Base-by-base conservation (phyloP, 176 grass and related monocot genomes). In the Echinochloa phyllopogon region DNA sequence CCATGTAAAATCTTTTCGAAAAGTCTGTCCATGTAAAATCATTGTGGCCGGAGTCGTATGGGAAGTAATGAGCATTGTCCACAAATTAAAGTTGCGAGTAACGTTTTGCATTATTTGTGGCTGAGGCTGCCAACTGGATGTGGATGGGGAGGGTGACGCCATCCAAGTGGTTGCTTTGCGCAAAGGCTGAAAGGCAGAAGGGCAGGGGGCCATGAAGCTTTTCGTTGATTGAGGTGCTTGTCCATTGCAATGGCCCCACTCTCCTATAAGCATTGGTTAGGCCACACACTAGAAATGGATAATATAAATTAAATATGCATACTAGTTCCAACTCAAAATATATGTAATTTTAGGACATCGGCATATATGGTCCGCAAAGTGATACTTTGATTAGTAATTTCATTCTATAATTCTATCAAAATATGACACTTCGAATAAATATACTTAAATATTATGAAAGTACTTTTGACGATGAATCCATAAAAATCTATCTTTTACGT, bases 141-240 rank as follows among this genome's bases (percentile, higher is more conserved):
- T 86, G 83, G 77, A 77, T 86, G 72, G 56, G 38, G 21, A 76
- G 25, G 72, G 59, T 90, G 88, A 86, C 79, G 74, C 79, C 74
- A 90, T 72, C 72, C 88, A 83, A 82, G 69, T 85, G 45, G 57
- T 82, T 37, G 25, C 72, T 86, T 86, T 66, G 57, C 72, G 47
- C 72, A 72, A 90, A 86, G 29, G 72, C 40, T 44, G 40, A 44
- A 70, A 70, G 57, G 56, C 12, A 24, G 52, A 13, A 74, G 38
- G 5, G 29, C 65, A 48, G 37, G 76, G 86, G 82, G 63, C 10
- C 39, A 72, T 44, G 64, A 86, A 65, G 78, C 78, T 83, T 90
- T 90, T 86, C 27, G 41, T 66, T 83, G 88, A 86, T 86, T 90
- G 74, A 86, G 60, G 83, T 86, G 65, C 55, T 42, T 82, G 48